Conservation (phyloP, 805 yeast species). For the Metschnikowia proteae region DNA sequence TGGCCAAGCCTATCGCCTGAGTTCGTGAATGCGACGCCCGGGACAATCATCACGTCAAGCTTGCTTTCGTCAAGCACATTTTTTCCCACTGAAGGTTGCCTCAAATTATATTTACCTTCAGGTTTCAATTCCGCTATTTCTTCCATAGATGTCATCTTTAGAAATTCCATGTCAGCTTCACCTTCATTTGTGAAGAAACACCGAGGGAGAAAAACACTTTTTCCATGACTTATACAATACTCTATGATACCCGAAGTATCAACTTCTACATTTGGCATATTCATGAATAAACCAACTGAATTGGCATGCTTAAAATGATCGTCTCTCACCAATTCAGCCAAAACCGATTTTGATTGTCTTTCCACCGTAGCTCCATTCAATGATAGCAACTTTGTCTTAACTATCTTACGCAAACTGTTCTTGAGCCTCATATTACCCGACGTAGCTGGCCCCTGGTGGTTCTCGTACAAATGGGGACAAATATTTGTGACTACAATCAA, state of each 20-base stretch:
- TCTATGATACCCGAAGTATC: constrained; percentile 55
- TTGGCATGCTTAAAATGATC: constrained; percentile 43
- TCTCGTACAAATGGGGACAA: background rate
- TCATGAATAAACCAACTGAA: constrained; percentile 66
- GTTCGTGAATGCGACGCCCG: constrained; percentile 77
- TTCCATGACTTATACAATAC: constrained; percentile 47
- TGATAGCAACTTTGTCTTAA: constrained; percentile 21
- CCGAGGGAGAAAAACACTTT: constrained; percentile 57
- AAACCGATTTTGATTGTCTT: constrained; percentile 26
- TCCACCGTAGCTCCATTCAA: constrained; percentile 17
- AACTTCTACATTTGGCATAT: constrained; percentile 70
- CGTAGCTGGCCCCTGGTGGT: too few species aligned
- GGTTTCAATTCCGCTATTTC: constrained; percentile 52
- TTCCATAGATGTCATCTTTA: constrained; percentile 40
- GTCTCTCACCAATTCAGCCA: constrained; percentile 16
- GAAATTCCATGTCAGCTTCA: constrained; percentile 52
- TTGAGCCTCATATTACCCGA: constrained; percentile 18
- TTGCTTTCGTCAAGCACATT: constrained; percentile 24
- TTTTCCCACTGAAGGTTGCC: constrained; percentile 56
- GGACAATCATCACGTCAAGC: constrained; percentile 72
- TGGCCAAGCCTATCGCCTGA: constrained; percentile 68
- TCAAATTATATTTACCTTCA: constrained; percentile 60
- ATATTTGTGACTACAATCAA: background rate
- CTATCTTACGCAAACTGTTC: constrained; percentile 21
- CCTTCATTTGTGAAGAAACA: constrained; percentile 31